Evolutionary conservation across 129 eudicot genomes (phyloP).

Genomic region (Flaveria sonorensis): DNA sequence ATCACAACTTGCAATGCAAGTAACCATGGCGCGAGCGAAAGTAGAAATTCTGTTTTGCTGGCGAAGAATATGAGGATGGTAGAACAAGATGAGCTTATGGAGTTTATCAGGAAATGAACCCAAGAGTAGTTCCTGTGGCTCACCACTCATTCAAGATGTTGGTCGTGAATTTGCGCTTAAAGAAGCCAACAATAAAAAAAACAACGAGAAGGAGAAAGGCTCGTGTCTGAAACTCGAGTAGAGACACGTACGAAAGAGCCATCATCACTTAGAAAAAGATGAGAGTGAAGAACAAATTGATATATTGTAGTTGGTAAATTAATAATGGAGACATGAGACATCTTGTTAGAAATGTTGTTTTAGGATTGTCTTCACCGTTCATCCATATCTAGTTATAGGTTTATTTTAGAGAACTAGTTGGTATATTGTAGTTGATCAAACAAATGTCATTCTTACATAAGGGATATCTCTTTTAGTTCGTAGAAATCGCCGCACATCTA

Average conservation of each 20-base stretch:
- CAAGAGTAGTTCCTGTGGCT: too few relatives aligned
- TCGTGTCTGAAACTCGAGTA: slow-evolving; percentile 17
- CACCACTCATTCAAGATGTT: slow-evolving; percentile 42
- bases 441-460: too few relatives aligned
- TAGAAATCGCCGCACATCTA: too few relatives aligned
- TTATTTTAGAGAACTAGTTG: too few relatives aligned
- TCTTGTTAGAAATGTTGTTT: too few relatives aligned
- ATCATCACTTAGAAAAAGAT: slow-evolving; percentile 4
- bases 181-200: slow-evolving; percentile 7
- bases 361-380: too few relatives aligned
- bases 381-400: too few relatives aligned
- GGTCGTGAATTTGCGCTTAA: neutral
- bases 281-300: slow-evolving; percentile 20
- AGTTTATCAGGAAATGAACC: slow-evolving; percentile 19
- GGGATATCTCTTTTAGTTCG: too few relatives aligned
- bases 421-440: too few relatives aligned
- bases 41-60: neutral
- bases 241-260: slow-evolving; percentile 26
- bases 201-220: slow-evolving; percentile 7
- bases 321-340: too few relatives aligned
- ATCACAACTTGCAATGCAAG: slow-evolving; percentile 9
- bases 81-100: slow-evolving; percentile 68
- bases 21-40: slow-evolving; percentile 27
- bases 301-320: neutral
- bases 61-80: slow-evolving; percentile 42